Base-by-base conservation (phyloP, 306 rosid species). In the barrel medic (Medicago truncatula) region DNA sequence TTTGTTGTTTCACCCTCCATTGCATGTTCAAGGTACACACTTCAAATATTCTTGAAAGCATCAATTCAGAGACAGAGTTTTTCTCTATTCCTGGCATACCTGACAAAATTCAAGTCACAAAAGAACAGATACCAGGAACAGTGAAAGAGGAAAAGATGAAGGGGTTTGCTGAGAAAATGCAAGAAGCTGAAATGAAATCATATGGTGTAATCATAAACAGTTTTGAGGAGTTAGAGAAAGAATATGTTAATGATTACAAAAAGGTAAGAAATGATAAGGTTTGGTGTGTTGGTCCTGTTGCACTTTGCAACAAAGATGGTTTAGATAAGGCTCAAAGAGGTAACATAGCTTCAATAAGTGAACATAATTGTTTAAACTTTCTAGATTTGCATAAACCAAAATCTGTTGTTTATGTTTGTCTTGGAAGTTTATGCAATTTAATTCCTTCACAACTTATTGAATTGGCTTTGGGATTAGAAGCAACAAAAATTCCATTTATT, bases 201-300 rank as follows among this genome's bases (percentile, higher is more conserved):
- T 70, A 84, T 53, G 96, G 88, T 16, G 69, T 69, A 7, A 40
- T 90, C 28, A 28, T 89, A 13, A 87, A 87, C 25, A 76, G 80
- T 61, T 89, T 82, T 56, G 86, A 82, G 41, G 90, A 87, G 71
- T 67, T 87, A 56, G 90, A 89, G 71, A 47, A 40, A 61, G 76
- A 53, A n/a, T 89, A 83, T 76, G 84, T 67, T 0, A 52, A 20
- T 28, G 82, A 34, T 12, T 86, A 46, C 77, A 67, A 67, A 36
- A 82, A 84, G 62, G 78, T 17, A 0, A 77, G 52, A 56, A 77
- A 68, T 9, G 82, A 31, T n/a, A 89, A 58, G 74, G 71, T 76
- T 0, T 89, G 90, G 95, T 85, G 89, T 57, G 23, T 90, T 36
- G 90, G 95, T 5, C 92, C 92, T 0, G 87, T 88, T 54, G 89